Evolutionary conservation across 305 asterid species (phyloP).

Genomic region (Solanum hybrid): DNA sequence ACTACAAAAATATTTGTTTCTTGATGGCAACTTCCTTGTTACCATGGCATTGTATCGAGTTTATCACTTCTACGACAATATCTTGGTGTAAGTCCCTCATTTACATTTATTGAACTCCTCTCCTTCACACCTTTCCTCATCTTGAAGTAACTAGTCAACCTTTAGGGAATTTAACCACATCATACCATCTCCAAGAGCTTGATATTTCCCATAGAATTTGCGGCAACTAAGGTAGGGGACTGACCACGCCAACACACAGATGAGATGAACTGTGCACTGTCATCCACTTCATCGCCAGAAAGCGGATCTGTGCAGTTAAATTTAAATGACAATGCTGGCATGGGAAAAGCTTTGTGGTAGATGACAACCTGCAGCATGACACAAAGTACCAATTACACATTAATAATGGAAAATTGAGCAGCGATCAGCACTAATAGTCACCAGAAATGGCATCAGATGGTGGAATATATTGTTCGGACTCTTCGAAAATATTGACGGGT

Average conservation of each 20-base stretch:
- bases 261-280: conserved; percentile 72
- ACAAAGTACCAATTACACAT: not conserved
- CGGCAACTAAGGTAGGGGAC: conserved; percentile 80
- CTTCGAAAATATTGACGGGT: not conserved
- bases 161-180: not conserved
- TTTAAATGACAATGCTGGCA: conserved; percentile 76
- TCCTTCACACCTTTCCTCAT: not conserved
- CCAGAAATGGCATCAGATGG: not conserved
- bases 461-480: not conserved
- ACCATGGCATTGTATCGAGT: conserved; percentile 4
- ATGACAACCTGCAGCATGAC: conserved; percentile 50
- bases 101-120: not conserved
- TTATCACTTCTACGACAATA: not conserved
- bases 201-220: conserved; percentile 87
- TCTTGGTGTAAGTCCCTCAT: not conserved
- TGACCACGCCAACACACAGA: conserved; percentile 95
- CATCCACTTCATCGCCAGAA: conserved; percentile 72
- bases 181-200: conserved; percentile 91
- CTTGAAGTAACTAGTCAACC: not conserved
- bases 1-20: conserved; percentile 14
- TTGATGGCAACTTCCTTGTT: conserved; percentile 7
- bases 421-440: not conserved
- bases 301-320: conserved; percentile 58
- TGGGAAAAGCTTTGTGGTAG: conserved; percentile 83
- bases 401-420: not conserved